Base-by-base conservation (phyloP, 2,329 filamentous ascomycete genomes). In the Stagonosporopsis rhizophila region DNA sequence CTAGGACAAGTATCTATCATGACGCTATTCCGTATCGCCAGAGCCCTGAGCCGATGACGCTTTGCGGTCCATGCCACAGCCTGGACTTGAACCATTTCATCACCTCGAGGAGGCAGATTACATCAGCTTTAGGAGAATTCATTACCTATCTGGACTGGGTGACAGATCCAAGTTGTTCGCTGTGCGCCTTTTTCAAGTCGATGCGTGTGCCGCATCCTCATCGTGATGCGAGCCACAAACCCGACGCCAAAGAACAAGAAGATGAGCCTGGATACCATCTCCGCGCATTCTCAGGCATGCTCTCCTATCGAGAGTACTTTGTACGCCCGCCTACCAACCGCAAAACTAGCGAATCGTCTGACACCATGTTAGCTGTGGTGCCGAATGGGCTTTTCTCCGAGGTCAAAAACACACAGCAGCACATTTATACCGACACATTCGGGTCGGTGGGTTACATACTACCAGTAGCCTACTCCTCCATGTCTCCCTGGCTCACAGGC, bases 261-360 rank as follows among this genome's bases (percentile, higher is more conserved):
- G 22, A 42, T 11, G 23, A 27, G 15, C 7, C 23, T 28, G 23
- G 22, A n/a, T 42, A 42, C 23, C 39, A 42, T 7, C 39, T 42
- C 3, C 22, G 39, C 8, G 39, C 23, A 9, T 42, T 42, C 14
- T 42, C 39, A 27, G 39, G 39, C 23, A 42, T 42, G 6, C 22
- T 42, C 4, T 42, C 39, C 15, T 42, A 42, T 42, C 39, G 39
- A 42, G 39, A 42, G 20, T 42, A 42, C 39, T 42, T 42, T n/a
- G 3, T 27, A 8, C 39, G 22, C n/a, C 22, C 39, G 28, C 39
- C 39, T n/a, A 27, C 23, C 22, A 42, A 42, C 15, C 28, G 20
- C 6, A 27, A 25, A 6, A 28, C 15, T 1, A 27, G 23, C 39
- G 39, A 42, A 3, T 42, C 34, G 11, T 32, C 46, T 41, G 37